A percentile compares a stretch with the other conserved stretches of the same genome.
phyloP scores from a whole-genome alignment of 345 rosid genomes.

The Aethionema arabicum region DNA sequence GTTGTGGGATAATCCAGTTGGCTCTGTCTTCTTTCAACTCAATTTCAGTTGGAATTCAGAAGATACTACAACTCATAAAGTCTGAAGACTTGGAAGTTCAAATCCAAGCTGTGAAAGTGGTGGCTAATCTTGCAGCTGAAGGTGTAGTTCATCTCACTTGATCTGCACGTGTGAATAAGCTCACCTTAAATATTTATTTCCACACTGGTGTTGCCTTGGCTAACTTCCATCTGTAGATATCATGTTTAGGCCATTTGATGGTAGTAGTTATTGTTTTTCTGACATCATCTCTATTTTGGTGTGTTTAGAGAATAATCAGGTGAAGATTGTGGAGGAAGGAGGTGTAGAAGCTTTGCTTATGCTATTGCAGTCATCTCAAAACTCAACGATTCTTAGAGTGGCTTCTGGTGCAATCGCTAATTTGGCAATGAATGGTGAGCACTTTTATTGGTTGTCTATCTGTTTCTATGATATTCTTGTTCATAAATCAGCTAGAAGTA shows the following conservation, averaged over 20 bases:
- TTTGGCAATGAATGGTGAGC: slow-evolving; percentile 91
- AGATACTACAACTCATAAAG: slow-evolving; percentile 67
- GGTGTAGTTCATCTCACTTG: slow-evolving; percentile 44
- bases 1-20: slow-evolving; percentile 4
- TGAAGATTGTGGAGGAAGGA: slow-evolving; percentile 87
- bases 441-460: slow-evolving; percentile 15
- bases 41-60: slow-evolving; percentile 76
- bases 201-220: no score
- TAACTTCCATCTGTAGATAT: no score
- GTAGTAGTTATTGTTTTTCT: neutral
- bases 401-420: slow-evolving; percentile 98
- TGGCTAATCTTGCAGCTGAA: slow-evolving; percentile 98
- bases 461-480: slow-evolving; percentile 14
- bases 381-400: slow-evolving; percentile 81
- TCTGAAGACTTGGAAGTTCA: slow-evolving; percentile 90
- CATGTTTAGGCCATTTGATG: neutral
- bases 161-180: slow-evolving; percentile 7
- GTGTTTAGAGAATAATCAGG: slow-evolving; percentile 73
- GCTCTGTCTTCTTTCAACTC: slow-evolving; percentile 28
- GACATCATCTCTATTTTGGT: slow-evolving; percentile 8
- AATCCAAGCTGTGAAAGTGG: slow-evolving; percentile 87
- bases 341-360: slow-evolving; percentile 83
- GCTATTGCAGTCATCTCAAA: slow-evolving; percentile 65
- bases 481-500: neutral
- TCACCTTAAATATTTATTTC: neutral